Conservation (phyloP, 2,329 filamentous ascomycete species). For the Ambrosiella xylebori region DNA sequence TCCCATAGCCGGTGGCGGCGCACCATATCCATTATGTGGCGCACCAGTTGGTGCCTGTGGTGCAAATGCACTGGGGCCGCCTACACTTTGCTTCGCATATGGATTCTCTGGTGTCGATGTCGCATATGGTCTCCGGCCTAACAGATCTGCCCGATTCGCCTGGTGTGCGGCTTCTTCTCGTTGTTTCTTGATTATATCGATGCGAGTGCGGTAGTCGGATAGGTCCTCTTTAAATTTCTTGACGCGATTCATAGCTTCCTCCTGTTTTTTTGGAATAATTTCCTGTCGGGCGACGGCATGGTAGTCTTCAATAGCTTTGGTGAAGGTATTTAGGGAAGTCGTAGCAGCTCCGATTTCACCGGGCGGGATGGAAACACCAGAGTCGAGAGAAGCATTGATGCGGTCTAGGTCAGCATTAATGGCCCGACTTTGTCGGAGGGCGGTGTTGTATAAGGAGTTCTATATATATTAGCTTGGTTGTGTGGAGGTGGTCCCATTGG, state of each 20-base stretch:
- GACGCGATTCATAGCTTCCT: constrained; percentile 73
- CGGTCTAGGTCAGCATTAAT: constrained; percentile 60
- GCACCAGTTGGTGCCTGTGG: neutral
- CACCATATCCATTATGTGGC: neutral
- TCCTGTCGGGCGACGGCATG: constrained; percentile 70
- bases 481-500: neutral
- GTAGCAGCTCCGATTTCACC: constrained; percentile 49
- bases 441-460: constrained; percentile 76
- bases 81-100: constrained; percentile 42
- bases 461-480: neutral
- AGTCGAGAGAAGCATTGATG: constrained; percentile 41
- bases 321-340: constrained; percentile 62
- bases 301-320: constrained; percentile 87
- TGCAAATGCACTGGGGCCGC: constrained; percentile 13
- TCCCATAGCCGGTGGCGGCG: constrained; percentile 5
- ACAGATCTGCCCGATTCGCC: constrained; percentile 58
- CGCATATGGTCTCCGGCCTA: constrained; percentile 65
- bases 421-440: constrained; percentile 66
- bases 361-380: constrained; percentile 43
- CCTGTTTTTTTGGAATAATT: constrained; percentile 75
- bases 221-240: constrained; percentile 75
- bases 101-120: constrained; percentile 73
- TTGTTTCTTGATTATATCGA: constrained; percentile 60
- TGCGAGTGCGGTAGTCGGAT: constrained; percentile 57
- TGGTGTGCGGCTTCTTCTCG: constrained; percentile 55